A percentile compares a stretch with the other conserved stretches of the same genome.
Evolutionary conservation across 2,329 filamentous ascomycete genomes (phyloP).

Genomic region (Seiridium cupressi): DNA sequence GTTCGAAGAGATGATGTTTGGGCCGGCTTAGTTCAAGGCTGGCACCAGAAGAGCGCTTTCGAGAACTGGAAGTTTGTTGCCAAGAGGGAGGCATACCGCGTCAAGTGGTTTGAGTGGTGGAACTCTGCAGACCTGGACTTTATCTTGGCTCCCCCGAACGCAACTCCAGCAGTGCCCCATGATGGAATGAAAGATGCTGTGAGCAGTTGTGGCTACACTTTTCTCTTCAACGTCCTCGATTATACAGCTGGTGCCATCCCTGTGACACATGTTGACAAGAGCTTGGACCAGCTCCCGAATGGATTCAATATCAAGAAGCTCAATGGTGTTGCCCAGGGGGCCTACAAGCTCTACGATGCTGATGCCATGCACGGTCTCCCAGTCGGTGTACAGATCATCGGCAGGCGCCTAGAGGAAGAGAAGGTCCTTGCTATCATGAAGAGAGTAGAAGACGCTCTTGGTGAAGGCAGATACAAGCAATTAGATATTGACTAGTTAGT

Average conservation of each 20-base stretch:
- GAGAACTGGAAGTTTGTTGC: constrained; percentile 83
- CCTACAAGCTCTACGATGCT: constrained; percentile 84
- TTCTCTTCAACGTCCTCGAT: constrained; percentile 88
- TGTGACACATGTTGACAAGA: constrained; percentile 77
- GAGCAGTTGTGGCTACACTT: constrained; percentile 88
- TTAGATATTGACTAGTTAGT: constrained; percentile 42
- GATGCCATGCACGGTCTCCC: constrained; percentile 82
- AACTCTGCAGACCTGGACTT: constrained; percentile 70
- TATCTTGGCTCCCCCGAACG: constrained; percentile 81
- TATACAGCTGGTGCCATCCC: constrained; percentile 82
- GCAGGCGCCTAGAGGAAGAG: constrained; percentile 78
- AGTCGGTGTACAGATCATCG: constrained; percentile 81
- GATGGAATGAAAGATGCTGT: constrained; percentile 83
- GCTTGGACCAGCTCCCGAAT: constrained; percentile 62
- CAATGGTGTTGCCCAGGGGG: constrained; percentile 78
- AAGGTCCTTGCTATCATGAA: constrained; percentile 83
- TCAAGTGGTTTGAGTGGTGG: constrained; percentile 85
- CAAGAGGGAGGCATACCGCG: constrained; percentile 74
- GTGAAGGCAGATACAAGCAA: constrained; percentile 50
- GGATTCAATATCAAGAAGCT: constrained; percentile 61
- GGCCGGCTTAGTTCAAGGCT: constrained; percentile 73
- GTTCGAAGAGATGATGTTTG: constrained; percentile 72
- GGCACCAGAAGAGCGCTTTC: constrained; percentile 69
- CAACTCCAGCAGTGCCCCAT: constrained; percentile 85
- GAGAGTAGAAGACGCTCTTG: constrained; percentile 72